Conservation (phyloP, 2,329 filamentous ascomycete species). For the Chlorencoelia australis region DNA sequence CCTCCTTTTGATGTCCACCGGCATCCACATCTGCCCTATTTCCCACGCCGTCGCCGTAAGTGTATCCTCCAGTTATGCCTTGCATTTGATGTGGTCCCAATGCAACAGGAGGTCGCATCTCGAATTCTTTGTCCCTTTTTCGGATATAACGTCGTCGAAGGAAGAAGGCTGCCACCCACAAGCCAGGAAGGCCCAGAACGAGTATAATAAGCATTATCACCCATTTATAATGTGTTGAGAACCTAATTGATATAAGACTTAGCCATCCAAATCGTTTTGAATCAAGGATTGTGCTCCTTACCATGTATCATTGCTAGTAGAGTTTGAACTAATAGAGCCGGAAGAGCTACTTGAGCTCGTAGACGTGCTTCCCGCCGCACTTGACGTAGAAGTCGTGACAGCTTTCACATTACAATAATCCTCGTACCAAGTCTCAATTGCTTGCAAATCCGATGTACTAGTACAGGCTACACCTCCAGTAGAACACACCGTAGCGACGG, state of each 20-base stretch:
- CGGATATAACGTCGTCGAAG: constrained; percentile 66
- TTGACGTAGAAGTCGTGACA: constrained; percentile 15
- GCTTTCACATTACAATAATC: constrained; percentile 49
- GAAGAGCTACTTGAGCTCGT: constrained; percentile 6
- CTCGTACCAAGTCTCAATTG: constrained; percentile 62
- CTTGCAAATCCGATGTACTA: constrained; percentile 35
- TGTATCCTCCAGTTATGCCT: constrained; percentile 18
- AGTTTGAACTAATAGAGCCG: constrained; percentile 9
- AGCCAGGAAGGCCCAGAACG: constrained; percentile 53
- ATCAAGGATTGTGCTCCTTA: constrained; percentile 3
- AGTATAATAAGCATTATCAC: constrained; percentile 72
- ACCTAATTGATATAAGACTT: constrained; percentile 42
- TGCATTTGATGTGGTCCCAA: constrained; percentile 31
- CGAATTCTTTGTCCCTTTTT: constrained; percentile 47
- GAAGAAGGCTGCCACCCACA: constrained; percentile 59
- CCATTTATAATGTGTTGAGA: constrained; percentile 66
- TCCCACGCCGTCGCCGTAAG: constrained; percentile 12
- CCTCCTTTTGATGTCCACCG: constrained; percentile 14
- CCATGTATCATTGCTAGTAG: constrained; percentile 7
- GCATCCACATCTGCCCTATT: constrained; percentile 6
- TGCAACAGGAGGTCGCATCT: constrained; percentile 28
- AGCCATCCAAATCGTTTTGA: background rate
- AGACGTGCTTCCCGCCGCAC: constrained; percentile 12
- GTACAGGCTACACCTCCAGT: constrained; percentile 41
- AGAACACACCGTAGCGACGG: constrained; percentile 51